Base-by-base conservation (phyloP, 345 rosid species). In the Schrenkiella parvula region DNA sequence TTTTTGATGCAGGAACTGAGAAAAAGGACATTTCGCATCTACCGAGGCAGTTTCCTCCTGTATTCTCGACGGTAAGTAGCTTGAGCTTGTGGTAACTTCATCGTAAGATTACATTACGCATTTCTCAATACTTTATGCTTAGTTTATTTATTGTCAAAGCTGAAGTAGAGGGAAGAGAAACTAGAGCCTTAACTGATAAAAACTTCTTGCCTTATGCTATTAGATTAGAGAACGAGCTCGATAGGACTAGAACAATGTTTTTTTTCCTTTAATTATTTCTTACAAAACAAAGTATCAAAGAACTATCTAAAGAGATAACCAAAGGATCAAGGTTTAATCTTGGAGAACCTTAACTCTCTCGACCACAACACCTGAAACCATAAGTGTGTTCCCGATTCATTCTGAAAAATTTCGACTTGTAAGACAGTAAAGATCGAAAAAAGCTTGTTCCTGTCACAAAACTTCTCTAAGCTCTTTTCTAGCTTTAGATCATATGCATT, bases 1-100 rank as follows among this genome's bases (percentile, higher is more conserved):
- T 47, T 62, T 0, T 50, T 64, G 41, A 64, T 58, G 44, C 31
- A 87, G 92, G 84, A 38, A 43, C 21, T 29, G 23, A 79, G 44
- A 76, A 71, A 64, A 56, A 60, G 8, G 64, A 79, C 29, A 44
- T 25, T 15, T 6, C 59, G 50, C 75, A 17, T 8, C 58, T 32
- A 58, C 51, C 74, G 21, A 29, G 25, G 3, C 31, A 17, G 10
- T 51, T 75, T 52, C 50, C 64, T 60, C 41, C 31, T 51, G 32
- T 50, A 14, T 18, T 34, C 3, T 2, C 54, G 4, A 58, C 10
- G 47, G 80, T 76, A 56, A 64, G 9, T 54, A 15, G 9, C 19
- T 35, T n/a, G 46, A 42, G 46, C n/a, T 42, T 44, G 6, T 54
- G 13, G 26, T 54, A 22, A 44, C 21, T 73, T 42, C 21, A 22